Conservation (phyloP, 1,139 yeast genomes). For the Diutina siamensis region DNA sequence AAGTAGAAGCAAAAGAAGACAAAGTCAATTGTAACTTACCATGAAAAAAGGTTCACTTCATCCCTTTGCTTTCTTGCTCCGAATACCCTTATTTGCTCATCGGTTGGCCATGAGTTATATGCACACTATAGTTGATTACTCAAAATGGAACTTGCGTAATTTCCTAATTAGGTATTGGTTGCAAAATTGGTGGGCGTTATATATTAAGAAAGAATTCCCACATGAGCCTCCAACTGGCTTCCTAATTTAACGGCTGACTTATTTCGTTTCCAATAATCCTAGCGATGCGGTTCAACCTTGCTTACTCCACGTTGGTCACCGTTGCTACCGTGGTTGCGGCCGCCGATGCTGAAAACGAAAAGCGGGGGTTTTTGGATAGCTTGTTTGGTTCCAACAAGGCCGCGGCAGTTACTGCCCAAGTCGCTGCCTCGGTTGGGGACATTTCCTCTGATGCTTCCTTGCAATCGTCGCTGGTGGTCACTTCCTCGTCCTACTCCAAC, state of each 20-base stretch:
- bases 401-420: not conserved
- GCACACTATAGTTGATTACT: not conserved
- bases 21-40: too few species aligned
- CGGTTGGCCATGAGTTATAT: too few species aligned
- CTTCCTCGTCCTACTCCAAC: too few species aligned
- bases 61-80: too few species aligned
- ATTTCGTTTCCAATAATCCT: not conserved
- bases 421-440: not conserved
- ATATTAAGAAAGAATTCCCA: not conserved
- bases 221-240: not conserved
- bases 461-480: not conserved
- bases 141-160: not conserved
- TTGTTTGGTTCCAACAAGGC: constrained; percentile 1
- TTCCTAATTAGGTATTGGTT: not conserved
- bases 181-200: not conserved
- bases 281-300: not conserved
- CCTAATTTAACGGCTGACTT: not conserved
- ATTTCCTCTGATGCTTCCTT: not conserved
- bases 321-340: constrained; percentile 2
- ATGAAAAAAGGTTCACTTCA: too few species aligned
- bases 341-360: not conserved
- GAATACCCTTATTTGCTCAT: too few species aligned
- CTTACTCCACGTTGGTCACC: constrained; percentile 3
- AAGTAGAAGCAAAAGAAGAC: too few species aligned
- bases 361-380: constrained; percentile 3